Percentiles rank a stretch among this genome's conserved stretches.
Conservation (phyloP, 176 grass and related monocot genomes). For the Ampelocalamus luodianensis region DNA sequence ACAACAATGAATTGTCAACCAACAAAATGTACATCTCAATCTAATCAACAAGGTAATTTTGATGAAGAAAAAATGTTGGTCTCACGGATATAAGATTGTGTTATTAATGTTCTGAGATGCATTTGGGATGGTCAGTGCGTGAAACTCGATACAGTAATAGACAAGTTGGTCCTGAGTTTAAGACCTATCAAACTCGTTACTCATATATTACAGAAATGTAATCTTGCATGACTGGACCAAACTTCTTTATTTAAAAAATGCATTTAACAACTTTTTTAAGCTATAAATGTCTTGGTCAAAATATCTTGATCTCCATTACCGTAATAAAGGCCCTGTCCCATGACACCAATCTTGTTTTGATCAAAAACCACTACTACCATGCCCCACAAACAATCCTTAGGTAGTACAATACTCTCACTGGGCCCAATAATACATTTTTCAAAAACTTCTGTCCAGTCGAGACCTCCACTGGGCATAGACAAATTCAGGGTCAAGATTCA, state of each 20-base stretch:
- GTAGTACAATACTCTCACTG: constrained; percentile 1
- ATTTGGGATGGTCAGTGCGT: background rate
- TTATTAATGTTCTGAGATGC: background rate
- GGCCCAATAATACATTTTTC: background rate
- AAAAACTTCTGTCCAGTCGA: background rate
- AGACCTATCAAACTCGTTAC: background rate
- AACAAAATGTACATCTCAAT: background rate
- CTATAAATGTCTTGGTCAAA: background rate
- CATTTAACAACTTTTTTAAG: background rate
- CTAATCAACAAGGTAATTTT: background rate
- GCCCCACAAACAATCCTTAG: background rate
- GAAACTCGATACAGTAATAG: background rate
- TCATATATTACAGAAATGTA: background rate
- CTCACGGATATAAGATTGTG: background rate
- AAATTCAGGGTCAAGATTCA: constrained; percentile 29
- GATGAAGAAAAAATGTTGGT: background rate
- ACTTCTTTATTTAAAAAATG: background rate
- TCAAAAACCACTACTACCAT: background rate
- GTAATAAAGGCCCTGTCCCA: background rate
- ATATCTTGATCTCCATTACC: background rate
- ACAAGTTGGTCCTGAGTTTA: background rate
- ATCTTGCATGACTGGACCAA: background rate
- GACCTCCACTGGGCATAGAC: background rate
- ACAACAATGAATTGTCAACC: background rate
- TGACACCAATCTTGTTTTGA: background rate